Conservation (phyloP, 495 filamentous ascomycete species). For the Viridothelium virens region DNA sequence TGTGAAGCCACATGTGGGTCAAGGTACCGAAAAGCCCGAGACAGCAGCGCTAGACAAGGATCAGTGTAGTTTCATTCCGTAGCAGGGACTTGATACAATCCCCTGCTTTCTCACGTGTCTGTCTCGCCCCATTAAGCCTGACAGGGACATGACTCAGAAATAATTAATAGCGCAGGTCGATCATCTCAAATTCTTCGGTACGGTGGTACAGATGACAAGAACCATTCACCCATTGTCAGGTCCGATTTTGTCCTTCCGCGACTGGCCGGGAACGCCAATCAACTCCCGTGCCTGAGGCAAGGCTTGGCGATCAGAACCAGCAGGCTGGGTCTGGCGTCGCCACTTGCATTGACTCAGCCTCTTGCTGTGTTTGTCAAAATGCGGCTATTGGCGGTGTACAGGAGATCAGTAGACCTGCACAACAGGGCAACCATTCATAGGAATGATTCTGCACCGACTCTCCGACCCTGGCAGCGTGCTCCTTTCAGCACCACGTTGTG, state of each 20-base stretch:
- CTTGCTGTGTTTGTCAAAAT: not conserved
- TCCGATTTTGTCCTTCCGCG: too few relatives aligned
- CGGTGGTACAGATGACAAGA: not conserved
- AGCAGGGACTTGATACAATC: too few relatives aligned
- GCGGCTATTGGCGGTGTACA: slow-evolving; percentile 2
- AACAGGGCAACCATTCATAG: not conserved
- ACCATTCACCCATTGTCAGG: too few relatives aligned
- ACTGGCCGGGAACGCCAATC: not conserved
- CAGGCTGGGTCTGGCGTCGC: not conserved
- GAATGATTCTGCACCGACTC: not conserved
- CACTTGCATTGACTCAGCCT: slow-evolving; percentile 1
- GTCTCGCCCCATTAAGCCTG: not conserved
- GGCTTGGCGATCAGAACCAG: slow-evolving; percentile 8
- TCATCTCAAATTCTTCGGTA: not conserved
- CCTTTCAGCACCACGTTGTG: slow-evolving; percentile 12
- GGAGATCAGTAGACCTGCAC: slow-evolving; percentile 7
- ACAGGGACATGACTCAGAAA: not conserved
- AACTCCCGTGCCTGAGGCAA: not conserved
- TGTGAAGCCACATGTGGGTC: not conserved
- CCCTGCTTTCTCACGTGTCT: too few relatives aligned
- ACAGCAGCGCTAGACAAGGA: not conserved
- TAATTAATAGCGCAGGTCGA: not conserved
- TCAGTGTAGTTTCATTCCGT: not conserved
- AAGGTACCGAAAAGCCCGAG: not conserved
- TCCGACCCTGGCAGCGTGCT: not conserved